These are phyloP conservation scores for Ettlia oleoabundans DNA, from an alignment of 139 green algal species.

Conservation along the genomic window DNA sequence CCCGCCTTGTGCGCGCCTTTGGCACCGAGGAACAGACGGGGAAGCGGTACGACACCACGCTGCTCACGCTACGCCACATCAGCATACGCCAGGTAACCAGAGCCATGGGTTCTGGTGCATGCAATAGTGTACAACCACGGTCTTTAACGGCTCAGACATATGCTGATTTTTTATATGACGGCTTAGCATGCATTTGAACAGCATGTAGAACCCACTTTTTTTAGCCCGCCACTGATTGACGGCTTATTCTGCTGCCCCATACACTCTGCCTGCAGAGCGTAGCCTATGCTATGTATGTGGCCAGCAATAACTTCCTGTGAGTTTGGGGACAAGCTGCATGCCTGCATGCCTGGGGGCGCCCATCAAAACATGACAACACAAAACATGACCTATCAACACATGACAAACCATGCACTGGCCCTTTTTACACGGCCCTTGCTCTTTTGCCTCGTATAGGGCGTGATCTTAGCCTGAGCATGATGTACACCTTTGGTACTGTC, in stretches of 20 bases:
- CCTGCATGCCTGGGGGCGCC: neutral
- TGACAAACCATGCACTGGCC: no score
- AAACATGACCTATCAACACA: no score
- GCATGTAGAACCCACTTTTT: no score
- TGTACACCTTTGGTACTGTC: no score
- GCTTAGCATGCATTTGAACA: no score
- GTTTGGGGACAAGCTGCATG: neutral
- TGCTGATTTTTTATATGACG: no score
- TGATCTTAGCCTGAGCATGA: no score
- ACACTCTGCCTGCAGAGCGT: no score
- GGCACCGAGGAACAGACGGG: slow-evolving; percentile 76
- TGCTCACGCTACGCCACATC: slow-evolving; percentile 69
- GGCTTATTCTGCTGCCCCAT: no score
- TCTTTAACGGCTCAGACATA: no score
- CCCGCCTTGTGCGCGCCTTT: slow-evolving; percentile 75
- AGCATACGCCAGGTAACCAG: slow-evolving; percentile 65
- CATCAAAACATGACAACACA: neutral
- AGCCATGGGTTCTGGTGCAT: neutral
- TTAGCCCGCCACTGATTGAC: no score
- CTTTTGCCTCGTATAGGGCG: neutral
- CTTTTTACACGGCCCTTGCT: no score
- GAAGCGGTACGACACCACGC: slow-evolving; percentile 66
- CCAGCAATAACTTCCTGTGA: slow-evolving; percentile 49
- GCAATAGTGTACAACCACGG: slow-evolving; percentile 19
- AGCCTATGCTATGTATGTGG: slow-evolving; percentile 69